Percentiles rank a stretch among this genome's conserved stretches.
Conservation (phyloP, 495 filamentous ascomycete species). For the Neurospora hispaniola region DNA sequence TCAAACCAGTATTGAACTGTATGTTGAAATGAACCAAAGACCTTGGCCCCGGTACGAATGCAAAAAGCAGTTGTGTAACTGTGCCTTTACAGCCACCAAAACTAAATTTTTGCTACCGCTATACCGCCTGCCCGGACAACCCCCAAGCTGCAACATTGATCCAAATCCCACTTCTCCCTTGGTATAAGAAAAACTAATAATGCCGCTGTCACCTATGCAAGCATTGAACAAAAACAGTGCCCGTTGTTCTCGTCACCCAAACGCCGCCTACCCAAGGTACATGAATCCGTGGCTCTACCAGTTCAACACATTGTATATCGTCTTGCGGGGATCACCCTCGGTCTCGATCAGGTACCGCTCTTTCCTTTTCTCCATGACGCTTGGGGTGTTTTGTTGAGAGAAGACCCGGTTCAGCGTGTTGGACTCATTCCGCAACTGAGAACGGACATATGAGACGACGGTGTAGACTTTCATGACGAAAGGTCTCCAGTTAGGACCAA, state of each 20-base stretch:
- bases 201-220: not conserved
- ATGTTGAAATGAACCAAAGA: too few species aligned
- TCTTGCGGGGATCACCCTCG: conserved; percentile 30
- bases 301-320: conserved; percentile 27
- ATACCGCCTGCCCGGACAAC: too few species aligned
- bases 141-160: too few species aligned
- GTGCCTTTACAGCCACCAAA: too few species aligned
- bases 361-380: conserved; percentile 22
- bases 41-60: too few species aligned
- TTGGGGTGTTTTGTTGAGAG: conserved; percentile 29
- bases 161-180: not conserved
- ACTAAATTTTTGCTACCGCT: too few species aligned
- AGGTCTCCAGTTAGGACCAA: not conserved
- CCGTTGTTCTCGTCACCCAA: not conserved
- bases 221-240: not conserved
- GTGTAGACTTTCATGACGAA: conserved; percentile 13
- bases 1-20: not conserved
- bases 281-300: conserved; percentile 12
- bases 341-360: conserved; percentile 18
- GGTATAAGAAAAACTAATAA: not conserved
- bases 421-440: conserved; percentile 22
- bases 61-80: too few species aligned
- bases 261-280: not conserved
- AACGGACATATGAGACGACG: conserved; percentile 21
- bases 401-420: conserved; percentile 29